These are phyloP conservation scores for Periconia sp. DNA, from an alignment of 2,329 filamentous ascomycete genomes.

Conservation along the genomic window DNA sequence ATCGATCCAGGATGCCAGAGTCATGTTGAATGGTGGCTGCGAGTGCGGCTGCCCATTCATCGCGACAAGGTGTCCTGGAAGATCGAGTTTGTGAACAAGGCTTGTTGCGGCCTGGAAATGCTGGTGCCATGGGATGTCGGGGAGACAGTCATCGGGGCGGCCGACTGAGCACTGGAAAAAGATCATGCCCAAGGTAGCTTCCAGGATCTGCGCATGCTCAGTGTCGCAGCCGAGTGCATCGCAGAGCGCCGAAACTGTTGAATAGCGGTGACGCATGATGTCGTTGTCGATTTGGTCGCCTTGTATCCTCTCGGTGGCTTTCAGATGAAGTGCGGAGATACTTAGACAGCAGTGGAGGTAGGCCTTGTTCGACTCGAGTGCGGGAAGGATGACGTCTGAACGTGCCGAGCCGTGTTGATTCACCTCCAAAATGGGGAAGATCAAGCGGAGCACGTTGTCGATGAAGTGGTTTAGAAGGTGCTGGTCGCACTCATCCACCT, in stretches of 20 bases:
- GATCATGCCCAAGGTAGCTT: slow-evolving; percentile 92
- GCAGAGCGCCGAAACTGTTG: slow-evolving; percentile 85
- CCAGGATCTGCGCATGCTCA: slow-evolving; percentile 85
- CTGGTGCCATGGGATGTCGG: slow-evolving; percentile 95
- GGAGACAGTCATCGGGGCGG: slow-evolving; percentile 79
- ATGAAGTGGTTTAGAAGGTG: slow-evolving; percentile 90
- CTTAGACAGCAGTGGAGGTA: slow-evolving; percentile 96
- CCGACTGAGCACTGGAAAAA: slow-evolving; percentile 96
- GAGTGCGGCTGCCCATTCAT: slow-evolving; percentile 61
- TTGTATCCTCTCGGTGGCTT: slow-evolving; percentile 71
- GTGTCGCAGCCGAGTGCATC: slow-evolving; percentile 79
- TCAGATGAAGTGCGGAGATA: slow-evolving; percentile 90
- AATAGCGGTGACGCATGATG: slow-evolving; percentile 89
- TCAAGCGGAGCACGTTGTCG: slow-evolving; percentile 80
- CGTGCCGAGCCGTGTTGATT: slow-evolving; percentile 85
- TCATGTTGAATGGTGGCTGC: slow-evolving; percentile 92
- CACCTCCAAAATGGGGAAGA: slow-evolving; percentile 90
- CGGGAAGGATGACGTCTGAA: slow-evolving; percentile 82
- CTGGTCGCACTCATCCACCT: slow-evolving; percentile 87
- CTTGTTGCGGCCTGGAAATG: slow-evolving; percentile 92
- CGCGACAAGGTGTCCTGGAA: slow-evolving; percentile 71
- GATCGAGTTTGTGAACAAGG: slow-evolving; percentile 82
- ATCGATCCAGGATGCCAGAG: slow-evolving; percentile 91
- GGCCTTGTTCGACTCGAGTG: slow-evolving; percentile 87
- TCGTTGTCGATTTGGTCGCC: slow-evolving; percentile 83